Conservation (phyloP, 2,329 filamentous ascomycete species). For the Xylariaceae sp. region DNA sequence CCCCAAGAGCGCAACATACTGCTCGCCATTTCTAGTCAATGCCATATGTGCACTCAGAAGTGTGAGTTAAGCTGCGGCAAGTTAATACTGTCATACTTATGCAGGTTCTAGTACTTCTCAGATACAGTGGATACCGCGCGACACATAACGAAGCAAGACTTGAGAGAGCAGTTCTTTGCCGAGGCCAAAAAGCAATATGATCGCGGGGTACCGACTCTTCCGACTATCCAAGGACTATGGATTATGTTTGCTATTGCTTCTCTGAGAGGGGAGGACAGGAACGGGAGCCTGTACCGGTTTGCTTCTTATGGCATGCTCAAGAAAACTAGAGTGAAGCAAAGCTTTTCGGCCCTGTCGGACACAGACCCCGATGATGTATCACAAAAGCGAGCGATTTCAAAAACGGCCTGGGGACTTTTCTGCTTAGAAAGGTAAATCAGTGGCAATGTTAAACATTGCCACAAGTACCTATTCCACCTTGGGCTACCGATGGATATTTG, state of each 20-base stretch:
- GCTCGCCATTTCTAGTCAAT: constrained; percentile 26
- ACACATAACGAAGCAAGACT: background rate
- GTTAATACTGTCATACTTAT: background rate
- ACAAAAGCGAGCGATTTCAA: constrained; percentile 17
- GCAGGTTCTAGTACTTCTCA: constrained; percentile 13
- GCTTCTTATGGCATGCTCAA: constrained; percentile 23
- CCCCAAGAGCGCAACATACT: constrained; percentile 12
- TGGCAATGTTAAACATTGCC: background rate
- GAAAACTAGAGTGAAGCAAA: constrained; percentile 1
- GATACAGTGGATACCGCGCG: constrained; percentile 1
- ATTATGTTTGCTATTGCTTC: constrained; percentile 21
- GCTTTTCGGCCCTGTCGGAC: constrained; percentile 7
- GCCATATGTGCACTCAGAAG: constrained; percentile 23
- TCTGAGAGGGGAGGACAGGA: constrained; percentile 18
- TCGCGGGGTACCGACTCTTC: constrained; percentile 7
- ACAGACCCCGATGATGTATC: background rate
- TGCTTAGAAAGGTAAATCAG: constrained; percentile 25
- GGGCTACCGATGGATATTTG: background rate
- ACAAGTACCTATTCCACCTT: background rate
- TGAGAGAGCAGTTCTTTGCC: constrained; percentile 13
- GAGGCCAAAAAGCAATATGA: constrained; percentile 13
- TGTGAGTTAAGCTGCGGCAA: background rate
- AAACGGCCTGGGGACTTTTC: constrained; percentile 18
- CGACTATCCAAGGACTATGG: constrained; percentile 22
- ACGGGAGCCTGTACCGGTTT: constrained; percentile 20